A percentile compares a stretch with the other conserved stretches of the same genome.
These are phyloP conservation scores for Corylus heterophylla DNA, from an alignment of 306 rosid species.

Conservation along the genomic window DNA sequence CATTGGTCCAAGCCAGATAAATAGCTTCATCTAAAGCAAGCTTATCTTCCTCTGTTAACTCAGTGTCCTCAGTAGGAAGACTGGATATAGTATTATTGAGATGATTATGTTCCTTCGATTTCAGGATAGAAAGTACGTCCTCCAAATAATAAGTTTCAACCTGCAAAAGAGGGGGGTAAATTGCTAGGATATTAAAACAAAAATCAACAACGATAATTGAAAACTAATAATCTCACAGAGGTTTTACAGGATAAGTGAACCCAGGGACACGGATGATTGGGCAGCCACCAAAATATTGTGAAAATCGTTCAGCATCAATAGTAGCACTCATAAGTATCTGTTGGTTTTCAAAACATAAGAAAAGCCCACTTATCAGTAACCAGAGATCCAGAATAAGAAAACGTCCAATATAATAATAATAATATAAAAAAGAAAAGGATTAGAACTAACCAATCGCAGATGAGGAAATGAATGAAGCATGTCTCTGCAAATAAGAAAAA, in stretches of 20 bases:
- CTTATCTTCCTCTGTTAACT: slow-evolving; percentile 64
- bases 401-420: not conserved
- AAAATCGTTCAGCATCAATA: slow-evolving; percentile 76
- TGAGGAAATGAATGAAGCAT: slow-evolving; percentile 72
- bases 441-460: slow-evolving; percentile 77
- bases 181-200: slow-evolving; percentile 4
- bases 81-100: slow-evolving; percentile 39
- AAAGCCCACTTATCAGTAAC: not conserved
- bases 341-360: slow-evolving; percentile 12
- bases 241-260: slow-evolving; percentile 82
- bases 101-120: slow-evolving; percentile 51
- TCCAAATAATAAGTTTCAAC: slow-evolving; percentile 82
- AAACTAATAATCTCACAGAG: slow-evolving; percentile 27
- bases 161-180: slow-evolving; percentile 44
- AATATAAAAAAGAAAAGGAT: not conserved
- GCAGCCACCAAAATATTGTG: slow-evolving; percentile 92
- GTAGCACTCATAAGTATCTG: slow-evolving; percentile 99
- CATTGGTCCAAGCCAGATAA: slow-evolving; percentile 75
- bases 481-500: slow-evolving; percentile 66
- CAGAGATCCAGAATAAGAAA: slow-evolving; percentile 5
- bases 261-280: slow-evolving; percentile 88
- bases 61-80: slow-evolving; percentile 31
- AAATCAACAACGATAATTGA: slow-evolving; percentile 13
- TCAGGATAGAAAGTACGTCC: slow-evolving; percentile 75
- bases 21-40: slow-evolving; percentile 81